Base-by-base conservation (phyloP, 306 rosid genomes). In the Mimosa bimucronata region DNA sequence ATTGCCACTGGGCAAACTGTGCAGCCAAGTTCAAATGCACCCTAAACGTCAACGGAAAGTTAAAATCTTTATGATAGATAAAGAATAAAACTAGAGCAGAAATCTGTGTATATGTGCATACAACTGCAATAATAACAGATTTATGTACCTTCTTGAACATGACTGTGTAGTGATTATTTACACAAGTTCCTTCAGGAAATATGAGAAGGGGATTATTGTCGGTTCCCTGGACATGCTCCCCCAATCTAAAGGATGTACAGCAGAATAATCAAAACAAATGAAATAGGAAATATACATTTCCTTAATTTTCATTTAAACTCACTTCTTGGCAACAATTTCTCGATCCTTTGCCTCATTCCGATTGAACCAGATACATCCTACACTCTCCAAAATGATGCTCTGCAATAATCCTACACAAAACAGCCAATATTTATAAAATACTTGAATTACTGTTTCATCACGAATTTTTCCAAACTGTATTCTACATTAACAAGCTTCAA, bases 311-410 rank as follows among this genome's bases (percentile, higher is more conserved):
- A 69, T 52, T 86, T 37, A 13, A 25, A 85, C 95, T 80, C 88
- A 92, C 95, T 92, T 94, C 89, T 73, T 94, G 66, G 98, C 82
- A n/a, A 94, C 98, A 82, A 92, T 85, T 88, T 91, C 98, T 28
- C 98, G 88, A 85, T 94, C 98, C 91, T 91, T 91, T 46, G 95
- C 78, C 84, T 92, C 97, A n/a, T 95, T 9, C 28, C 97, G 97
- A 75, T 94, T 92, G 90, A 94, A 92, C 98, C 92, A 88, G 70
- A 94, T 94, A 75, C 97, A 92, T 75, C 98, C 98, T 15, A 92
- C 88, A 52, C n/a, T 91, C 94, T 94, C 97, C 90, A 94, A 85
- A 84, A 91, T 91, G 80, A 95, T 92, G 81, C 97, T 94, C 80
- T 94, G 98, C 90, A 94, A 86, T 76, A 94, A 86, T 79, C 98